Conservation (phyloP, 2,329 filamentous ascomycete genomes). For the Xylaria sp. region DNA sequence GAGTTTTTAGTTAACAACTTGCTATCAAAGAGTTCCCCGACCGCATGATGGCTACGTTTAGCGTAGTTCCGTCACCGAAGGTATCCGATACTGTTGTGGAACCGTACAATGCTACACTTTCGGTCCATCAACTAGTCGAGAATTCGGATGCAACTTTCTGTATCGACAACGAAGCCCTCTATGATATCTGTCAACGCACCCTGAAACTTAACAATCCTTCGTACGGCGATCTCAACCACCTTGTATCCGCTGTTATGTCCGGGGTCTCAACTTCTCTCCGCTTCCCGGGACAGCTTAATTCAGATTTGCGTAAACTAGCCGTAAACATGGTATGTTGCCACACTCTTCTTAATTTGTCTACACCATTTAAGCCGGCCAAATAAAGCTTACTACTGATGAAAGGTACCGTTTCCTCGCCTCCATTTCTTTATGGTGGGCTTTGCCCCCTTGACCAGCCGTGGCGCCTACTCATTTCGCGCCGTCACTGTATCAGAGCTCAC, state of each 20-base stretch:
- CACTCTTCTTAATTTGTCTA: background rate
- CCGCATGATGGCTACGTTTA: conserved; percentile 99
- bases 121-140: conserved; percentile 98
- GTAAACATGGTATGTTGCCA: conserved; percentile 82
- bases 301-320: conserved; percentile 97
- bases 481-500: conserved; percentile 98
- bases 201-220: conserved; percentile 99
- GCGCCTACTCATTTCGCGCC: conserved; percentile 94
- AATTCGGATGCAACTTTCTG: conserved; percentile 99
- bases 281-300: conserved; percentile 99
- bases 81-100: conserved; percentile 99
- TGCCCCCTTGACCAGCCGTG: conserved; percentile 93
- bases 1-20: too few relatives aligned
- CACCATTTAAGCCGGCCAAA: background rate
- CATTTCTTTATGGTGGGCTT: conserved; percentile 99
- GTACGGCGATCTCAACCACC: conserved; percentile 99
- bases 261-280: conserved; percentile 98
- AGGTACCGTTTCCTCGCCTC: conserved; percentile 98
- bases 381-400: conserved; percentile 80
- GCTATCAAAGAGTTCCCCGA: conserved; percentile 99
- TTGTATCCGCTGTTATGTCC: conserved; percentile 99
- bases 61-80: conserved; percentile 97
- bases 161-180: conserved; percentile 99
- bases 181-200: conserved; percentile 99
- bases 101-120: conserved; percentile 99